Conservation (phyloP, 2,329 filamentous ascomycete genomes). For the Bertia moriformis region DNA sequence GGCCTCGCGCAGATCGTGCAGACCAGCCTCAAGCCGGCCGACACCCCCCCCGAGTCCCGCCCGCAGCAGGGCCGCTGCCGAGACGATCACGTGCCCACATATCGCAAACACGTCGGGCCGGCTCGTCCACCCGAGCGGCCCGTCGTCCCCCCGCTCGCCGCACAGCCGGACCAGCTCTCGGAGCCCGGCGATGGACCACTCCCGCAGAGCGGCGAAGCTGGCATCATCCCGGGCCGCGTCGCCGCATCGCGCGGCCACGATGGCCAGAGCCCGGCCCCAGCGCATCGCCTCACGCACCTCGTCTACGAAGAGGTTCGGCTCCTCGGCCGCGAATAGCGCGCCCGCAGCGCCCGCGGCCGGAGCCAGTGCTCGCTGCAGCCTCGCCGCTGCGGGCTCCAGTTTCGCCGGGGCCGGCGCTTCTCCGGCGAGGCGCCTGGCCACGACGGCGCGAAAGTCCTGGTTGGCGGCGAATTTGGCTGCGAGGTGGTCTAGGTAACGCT, state of each 20-base stretch:
- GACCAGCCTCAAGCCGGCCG: neutral
- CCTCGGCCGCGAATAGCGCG: constrained; percentile 72
- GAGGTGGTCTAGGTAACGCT: constrained; percentile 28
- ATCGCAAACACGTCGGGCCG: constrained; percentile 54
- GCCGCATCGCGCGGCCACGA: constrained; percentile 13
- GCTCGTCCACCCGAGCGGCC: constrained; percentile 59
- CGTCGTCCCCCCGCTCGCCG: constrained; percentile 28
- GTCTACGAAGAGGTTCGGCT: constrained; percentile 88
- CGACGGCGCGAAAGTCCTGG: constrained; percentile 21
- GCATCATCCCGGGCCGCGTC: constrained; percentile 2
- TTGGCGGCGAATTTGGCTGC: constrained; percentile 15
- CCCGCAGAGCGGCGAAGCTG: constrained; percentile 6
- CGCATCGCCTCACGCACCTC: constrained; percentile 56
- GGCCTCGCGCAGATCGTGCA: neutral
- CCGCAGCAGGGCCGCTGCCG: constrained; percentile 17
- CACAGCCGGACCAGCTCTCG: constrained; percentile 18
- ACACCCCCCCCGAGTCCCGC: neutral
- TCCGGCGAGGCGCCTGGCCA: constrained; percentile 26
- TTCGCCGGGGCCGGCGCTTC: too few species aligned
- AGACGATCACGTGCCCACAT: constrained; percentile 29
- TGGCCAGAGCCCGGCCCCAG: constrained; percentile 40
- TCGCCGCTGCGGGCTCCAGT: constrained; percentile 15
- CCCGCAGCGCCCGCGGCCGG: too few species aligned
- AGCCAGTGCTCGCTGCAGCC: constrained; percentile 29
- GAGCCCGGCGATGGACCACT: constrained; percentile 38